Conservation (phyloP, 805 yeast genomes). For the Hanseniaspora singularis region DNA sequence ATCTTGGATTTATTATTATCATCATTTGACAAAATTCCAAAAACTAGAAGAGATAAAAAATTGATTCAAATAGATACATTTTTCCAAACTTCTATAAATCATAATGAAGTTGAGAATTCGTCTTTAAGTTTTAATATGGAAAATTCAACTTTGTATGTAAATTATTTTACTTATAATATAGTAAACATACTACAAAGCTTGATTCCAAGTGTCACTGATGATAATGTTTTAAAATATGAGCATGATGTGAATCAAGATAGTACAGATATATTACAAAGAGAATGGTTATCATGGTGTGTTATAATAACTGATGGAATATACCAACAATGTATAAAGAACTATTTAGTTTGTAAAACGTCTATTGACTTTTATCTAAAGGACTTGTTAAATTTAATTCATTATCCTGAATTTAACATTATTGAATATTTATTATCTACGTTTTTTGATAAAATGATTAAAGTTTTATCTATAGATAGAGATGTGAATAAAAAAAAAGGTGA, state of each 20-base stretch:
- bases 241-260: too few species aligned
- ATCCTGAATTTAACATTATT: background rate
- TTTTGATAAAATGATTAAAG: constrained; percentile 1
- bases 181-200: constrained; percentile 20
- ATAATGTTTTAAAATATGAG: constrained; percentile 8
- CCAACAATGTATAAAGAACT: constrained; percentile 19
- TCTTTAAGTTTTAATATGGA: too few species aligned
- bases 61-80: constrained; percentile 19
- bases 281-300: constrained; percentile 17
- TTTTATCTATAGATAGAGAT: constrained; percentile 10
- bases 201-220: background rate
- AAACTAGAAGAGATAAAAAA: constrained; percentile 29
- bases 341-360: constrained; percentile 15
- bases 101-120: too few species aligned
- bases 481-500: background rate
- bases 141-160: constrained; percentile 16
- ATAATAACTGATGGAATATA: constrained; percentile 23
- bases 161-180: constrained; percentile 26
- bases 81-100: too few species aligned
- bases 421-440: constrained; percentile 4
- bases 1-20: constrained; percentile 49
- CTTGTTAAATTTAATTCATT: background rate
- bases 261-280: constrained; percentile 13
- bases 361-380: constrained; percentile 2
- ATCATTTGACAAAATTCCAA: constrained; percentile 40